phyloP scores from a whole-genome alignment of 352 stramenopile genomes.

The Phytophthora niederhauseri region DNA sequence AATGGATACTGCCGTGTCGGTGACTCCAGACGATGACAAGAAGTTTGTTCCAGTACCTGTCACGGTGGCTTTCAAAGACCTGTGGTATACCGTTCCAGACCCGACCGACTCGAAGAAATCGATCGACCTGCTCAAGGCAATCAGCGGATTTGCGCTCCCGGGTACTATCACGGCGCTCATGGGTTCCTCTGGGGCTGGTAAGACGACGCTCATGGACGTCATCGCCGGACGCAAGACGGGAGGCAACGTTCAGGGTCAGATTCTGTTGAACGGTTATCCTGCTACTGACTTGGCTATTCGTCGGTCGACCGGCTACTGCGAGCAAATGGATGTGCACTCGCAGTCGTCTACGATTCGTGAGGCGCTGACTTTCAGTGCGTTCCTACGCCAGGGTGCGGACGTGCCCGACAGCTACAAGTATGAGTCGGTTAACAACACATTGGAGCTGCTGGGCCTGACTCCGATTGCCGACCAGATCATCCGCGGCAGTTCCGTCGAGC shows the following conservation, averaged over 20 bases:
- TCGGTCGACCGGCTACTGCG: conserved; percentile 20
- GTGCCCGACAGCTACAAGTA: conserved; percentile 18
- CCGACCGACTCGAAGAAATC: conserved; percentile 8
- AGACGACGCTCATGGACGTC: conserved; percentile 29
- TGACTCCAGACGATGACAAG: neutral
- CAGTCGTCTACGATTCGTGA: conserved; percentile 21
- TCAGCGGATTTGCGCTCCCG: conserved; percentile 17
- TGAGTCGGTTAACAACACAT: conserved; percentile 13
- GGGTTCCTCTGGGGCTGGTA: conserved; percentile 23
- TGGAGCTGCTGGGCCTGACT: conserved; percentile 16
- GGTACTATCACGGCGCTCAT: conserved; percentile 27
- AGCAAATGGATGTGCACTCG: conserved; percentile 26
- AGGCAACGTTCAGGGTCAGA: conserved; percentile 16
- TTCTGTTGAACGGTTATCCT: conserved; percentile 18
- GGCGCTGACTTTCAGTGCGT: conserved; percentile 20
- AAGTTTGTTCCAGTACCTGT: conserved; percentile 12
- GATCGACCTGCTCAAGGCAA: conserved; percentile 24
- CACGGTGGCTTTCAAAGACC: conserved; percentile 20
- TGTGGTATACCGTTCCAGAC: conserved; percentile 24
- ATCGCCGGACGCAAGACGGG: conserved; percentile 23
- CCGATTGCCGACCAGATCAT: conserved; percentile 27
- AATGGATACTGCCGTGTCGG: neutral
- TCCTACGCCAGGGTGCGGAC: conserved; percentile 16
- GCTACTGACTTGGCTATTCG: conserved; percentile 20
- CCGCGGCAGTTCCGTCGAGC: conserved; percentile 25